phyloP scores from a whole-genome alignment of 2,329 filamentous ascomycete genomes.

The Clonostachys chloroleuca region DNA sequence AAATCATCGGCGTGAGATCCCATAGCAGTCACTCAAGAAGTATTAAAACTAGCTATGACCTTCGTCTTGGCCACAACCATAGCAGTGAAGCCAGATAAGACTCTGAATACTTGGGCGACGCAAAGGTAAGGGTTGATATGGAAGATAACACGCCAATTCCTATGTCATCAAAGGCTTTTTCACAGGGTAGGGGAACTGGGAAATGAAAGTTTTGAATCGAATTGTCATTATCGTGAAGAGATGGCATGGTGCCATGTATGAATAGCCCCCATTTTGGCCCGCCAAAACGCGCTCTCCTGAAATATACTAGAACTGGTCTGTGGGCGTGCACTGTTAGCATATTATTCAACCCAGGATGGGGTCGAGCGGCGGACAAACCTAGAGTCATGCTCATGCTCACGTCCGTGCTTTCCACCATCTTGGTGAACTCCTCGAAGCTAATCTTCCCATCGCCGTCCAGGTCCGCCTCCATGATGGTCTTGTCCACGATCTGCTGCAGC shows the following conservation, averaged over 20 bases:
- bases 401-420: slow-evolving; percentile 96
- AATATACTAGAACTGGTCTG: not conserved
- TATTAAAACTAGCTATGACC: no score
- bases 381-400: slow-evolving; percentile 73
- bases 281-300: not conserved
- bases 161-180: no score
- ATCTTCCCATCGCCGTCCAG: slow-evolving; percentile 95
- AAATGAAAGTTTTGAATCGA: not conserved
- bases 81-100: no score
- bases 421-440: slow-evolving; percentile 97
- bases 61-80: no score
- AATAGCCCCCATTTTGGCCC: not conserved
- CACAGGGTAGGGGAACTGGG: no score
- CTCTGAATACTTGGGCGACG: no score
- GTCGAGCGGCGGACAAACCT: slow-evolving; percentile 41
- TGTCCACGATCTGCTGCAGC: slow-evolving; percentile 98
- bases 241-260: not conserved
- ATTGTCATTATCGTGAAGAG: not conserved
- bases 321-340: not conserved
- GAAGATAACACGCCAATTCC: no score
- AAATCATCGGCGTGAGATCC: no score
- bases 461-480: slow-evolving; percentile 99
- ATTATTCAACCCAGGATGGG: not conserved
- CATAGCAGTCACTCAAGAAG: no score
- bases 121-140: no score